A percentile compares a stretch with the other conserved stretches of the same genome.
Conservation (phyloP, 2,329 filamentous ascomycete species). For the Talaromyces amestolkiae region DNA sequence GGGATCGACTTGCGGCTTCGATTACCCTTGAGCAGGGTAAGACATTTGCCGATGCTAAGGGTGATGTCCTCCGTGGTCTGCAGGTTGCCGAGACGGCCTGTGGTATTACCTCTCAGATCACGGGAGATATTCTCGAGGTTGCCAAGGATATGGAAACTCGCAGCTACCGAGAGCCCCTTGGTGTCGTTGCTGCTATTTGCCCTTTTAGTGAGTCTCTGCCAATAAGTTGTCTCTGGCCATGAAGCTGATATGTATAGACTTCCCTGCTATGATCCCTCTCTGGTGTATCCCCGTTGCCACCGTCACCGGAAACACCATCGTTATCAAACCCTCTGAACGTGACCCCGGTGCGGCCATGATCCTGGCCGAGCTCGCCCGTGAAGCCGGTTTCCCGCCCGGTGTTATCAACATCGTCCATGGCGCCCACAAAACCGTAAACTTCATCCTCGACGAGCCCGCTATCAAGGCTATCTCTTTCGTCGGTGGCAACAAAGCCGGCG, state of each 20-base stretch:
- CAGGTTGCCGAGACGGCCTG: conserved; percentile 67
- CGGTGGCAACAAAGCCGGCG: conserved; percentile 62
- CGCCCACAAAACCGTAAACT: conserved; percentile 60
- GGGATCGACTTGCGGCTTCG: conserved; percentile 63
- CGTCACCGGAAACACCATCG: conserved; percentile 59
- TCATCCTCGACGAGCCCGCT: conserved; percentile 62
- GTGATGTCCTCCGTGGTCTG: conserved; percentile 64
- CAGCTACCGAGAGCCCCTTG: conserved; percentile 63
- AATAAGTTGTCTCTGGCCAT: background rate
- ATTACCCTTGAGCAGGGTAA: conserved; percentile 68
- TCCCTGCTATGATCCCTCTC: conserved; percentile 69
- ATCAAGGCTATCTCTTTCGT: conserved; percentile 68
- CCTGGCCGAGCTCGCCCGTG: conserved; percentile 57
- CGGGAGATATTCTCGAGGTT: conserved; percentile 67
- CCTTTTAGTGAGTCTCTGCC: conserved; percentile 56
- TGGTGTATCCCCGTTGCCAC: conserved; percentile 65
- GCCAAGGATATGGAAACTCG: conserved; percentile 68
- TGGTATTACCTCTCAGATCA: conserved; percentile 64
- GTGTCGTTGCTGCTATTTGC: conserved; percentile 64
- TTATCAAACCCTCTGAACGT: conserved; percentile 63
- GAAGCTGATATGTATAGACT: conserved; percentile 46
- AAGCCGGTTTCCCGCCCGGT: conserved; percentile 61
- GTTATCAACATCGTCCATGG: conserved; percentile 66
- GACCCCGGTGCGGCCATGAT: conserved; percentile 62
- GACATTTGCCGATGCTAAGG: conserved; percentile 65